phyloP scores from a whole-genome alignment of 225 moss, liverwort and hornwort species.

The Takakia lepidozioides region DNA sequence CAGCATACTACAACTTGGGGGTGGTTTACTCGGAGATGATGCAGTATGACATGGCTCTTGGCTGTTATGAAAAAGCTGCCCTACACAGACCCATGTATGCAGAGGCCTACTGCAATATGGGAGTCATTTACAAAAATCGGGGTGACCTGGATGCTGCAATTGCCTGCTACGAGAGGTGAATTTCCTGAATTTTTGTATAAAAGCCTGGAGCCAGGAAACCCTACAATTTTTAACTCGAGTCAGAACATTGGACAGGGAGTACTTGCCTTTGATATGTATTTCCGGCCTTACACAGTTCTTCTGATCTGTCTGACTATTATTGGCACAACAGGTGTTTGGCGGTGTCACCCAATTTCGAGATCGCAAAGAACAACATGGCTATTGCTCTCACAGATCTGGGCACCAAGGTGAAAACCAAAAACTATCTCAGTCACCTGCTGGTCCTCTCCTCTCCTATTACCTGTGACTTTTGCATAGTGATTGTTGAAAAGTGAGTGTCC shows the following conservation, averaged over 20 bases:
- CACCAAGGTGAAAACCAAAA: slow-evolving; percentile 83
- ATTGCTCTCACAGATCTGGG: slow-evolving; percentile 98
- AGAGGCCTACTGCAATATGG: slow-evolving; percentile 99
- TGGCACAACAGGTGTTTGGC: slow-evolving; percentile 70
- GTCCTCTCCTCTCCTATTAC: no score
- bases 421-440: no score
- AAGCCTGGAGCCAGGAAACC: no score
- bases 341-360: slow-evolving; percentile 98
- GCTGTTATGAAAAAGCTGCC: slow-evolving; percentile 97
- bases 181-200: no score
- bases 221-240: no score
- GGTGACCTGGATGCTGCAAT: slow-evolving; percentile 98
- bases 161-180: slow-evolving; percentile 97
- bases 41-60: slow-evolving; percentile 94
- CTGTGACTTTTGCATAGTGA: no score
- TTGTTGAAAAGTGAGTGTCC: no score
- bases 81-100: slow-evolving; percentile 96
- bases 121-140: slow-evolving; percentile 99
- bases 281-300: no score
- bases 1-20: slow-evolving; percentile 98
- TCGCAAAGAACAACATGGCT: slow-evolving; percentile 99
- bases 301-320: no score
- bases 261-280: no score
- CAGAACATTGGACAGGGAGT: no score
- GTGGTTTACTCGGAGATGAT: slow-evolving; percentile 99